These are phyloP conservation scores for Mercurialis annua DNA, from an alignment of 345 rosid genomes.

Conservation along the genomic window DNA sequence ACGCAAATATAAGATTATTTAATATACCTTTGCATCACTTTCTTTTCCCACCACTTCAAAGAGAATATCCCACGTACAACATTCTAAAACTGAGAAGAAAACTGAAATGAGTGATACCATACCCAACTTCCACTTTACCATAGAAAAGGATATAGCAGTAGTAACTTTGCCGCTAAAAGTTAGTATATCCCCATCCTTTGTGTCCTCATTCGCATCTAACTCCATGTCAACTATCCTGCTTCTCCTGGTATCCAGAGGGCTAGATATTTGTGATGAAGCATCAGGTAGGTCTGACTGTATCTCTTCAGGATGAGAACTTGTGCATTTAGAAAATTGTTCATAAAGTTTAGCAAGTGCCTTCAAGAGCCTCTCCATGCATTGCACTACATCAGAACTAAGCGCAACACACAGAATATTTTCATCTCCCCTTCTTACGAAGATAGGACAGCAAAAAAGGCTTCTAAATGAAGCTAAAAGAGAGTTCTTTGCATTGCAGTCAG, in stretches of 20 bases:
- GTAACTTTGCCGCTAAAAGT: constrained; percentile 47
- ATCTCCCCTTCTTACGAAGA: constrained; percentile 43
- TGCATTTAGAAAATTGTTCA: constrained; percentile 43
- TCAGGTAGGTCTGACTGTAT: constrained; percentile 31
- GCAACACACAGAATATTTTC: constrained; percentile 34
- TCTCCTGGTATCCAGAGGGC: constrained; percentile 18
- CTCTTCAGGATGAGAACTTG: constrained; percentile 38
- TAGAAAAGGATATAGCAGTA: constrained; percentile 41
- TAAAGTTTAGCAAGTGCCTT: constrained; percentile 50
- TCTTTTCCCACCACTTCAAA: constrained; percentile 61
- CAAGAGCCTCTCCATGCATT: constrained; percentile 64
- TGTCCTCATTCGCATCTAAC: constrained; percentile 61
- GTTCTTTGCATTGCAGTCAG: constrained; percentile 39
- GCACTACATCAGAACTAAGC: constrained; percentile 35
- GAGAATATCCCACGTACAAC: constrained; percentile 62
- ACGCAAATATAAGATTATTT: background rate
- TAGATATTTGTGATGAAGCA: constrained; percentile 35
- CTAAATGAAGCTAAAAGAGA: constrained; percentile 53
- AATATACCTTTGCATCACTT: constrained; percentile 58
- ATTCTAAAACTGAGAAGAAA: constrained; percentile 52
- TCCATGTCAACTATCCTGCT: constrained; percentile 78
- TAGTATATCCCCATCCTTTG: constrained; percentile 48
- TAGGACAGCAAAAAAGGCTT: constrained; percentile 53
- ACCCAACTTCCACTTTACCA: constrained; percentile 68
- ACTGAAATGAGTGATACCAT: constrained; percentile 70